Evolutionary conservation across 495 filamentous ascomycete species (phyloP), one percentile per base, ranked within the genome.

Genomic region (Xylaria longipes): DNA sequence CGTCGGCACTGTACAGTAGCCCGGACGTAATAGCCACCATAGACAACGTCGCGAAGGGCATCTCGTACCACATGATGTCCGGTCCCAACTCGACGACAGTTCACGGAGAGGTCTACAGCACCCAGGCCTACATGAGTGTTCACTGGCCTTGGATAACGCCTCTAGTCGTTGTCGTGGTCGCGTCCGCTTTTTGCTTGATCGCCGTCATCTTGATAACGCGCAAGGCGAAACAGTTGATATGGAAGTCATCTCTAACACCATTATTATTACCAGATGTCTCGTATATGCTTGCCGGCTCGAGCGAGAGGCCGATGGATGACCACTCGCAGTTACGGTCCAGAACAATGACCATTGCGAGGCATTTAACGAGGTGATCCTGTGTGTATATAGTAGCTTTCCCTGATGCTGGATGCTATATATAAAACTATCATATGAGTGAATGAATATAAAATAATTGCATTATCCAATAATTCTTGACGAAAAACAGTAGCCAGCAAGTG

Each of bases 11-110:
- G 41, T 65, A 65, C 27, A 31, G 15, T 2, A 65, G 62, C 11
- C 39, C 41, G 4, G 62, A 65, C n/a, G 14, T 65, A 3, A 35
- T 37, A 29, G 41, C 46, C 31, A 66, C 46, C 11, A 52, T 66
- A 29, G 64, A 50, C n/a, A 50, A 66, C 46, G 46, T 52, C 17
- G 64, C 64, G 15, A 35, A 17, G 9, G 64, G 64, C 27, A 66
- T 66, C n/a, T 52, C 64, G 20, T 52, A 66, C 64, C 64, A 6
- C 46, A 66, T 66, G 64, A 52, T 66, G 64, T 35, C 64, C 2
- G 64, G 64, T 12, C 64, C 46, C 31, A 66, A 66, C 46, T 33
- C 64, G 45, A 66, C 64, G 20, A 66, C n/a, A 17, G 8, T 31
- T 1, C 22, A 66, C 64, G 46, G 64, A 7, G 27, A 37, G 0